These are phyloP conservation scores for Floccularia luteovirens DNA, from an alignment of 768 basidiomycete species.

Conservation along the genomic window DNA sequence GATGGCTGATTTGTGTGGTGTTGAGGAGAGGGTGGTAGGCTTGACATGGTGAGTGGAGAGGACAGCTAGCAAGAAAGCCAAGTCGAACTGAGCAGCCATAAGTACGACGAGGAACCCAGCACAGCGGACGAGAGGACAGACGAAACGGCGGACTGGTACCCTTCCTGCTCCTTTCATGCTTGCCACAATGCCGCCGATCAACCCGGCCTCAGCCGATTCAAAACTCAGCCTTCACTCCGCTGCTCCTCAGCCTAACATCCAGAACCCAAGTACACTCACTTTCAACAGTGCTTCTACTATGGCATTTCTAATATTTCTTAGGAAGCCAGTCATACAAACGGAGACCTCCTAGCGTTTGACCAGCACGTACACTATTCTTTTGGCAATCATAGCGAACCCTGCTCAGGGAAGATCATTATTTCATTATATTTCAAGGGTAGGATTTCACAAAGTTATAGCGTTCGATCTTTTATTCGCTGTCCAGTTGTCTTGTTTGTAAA, in stretches of 20 bases:
- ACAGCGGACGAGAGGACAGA: conserved; percentile 24
- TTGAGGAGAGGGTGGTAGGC: conserved; percentile 7
- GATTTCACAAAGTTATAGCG: no score
- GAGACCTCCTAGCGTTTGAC: not conserved
- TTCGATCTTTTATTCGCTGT: no score
- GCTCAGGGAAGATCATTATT: no score
- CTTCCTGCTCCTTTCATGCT: conserved; percentile 13
- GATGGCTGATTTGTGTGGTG: conserved; percentile 5
- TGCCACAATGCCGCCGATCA: conserved; percentile 6
- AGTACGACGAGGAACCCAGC: conserved; percentile 28
- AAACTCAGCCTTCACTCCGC: not conserved
- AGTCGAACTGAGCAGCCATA: conserved; percentile 20
- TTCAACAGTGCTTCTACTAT: not conserved
- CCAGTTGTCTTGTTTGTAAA: no score
- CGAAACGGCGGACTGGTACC: conserved; percentile 35
- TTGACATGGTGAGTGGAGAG: conserved; percentile 18
- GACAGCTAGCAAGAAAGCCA: conserved; percentile 8
- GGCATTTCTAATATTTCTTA: not conserved
- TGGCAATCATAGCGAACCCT: no score
- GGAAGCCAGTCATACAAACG: not conserved
- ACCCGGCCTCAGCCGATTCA: not conserved
- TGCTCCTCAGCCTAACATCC: not conserved
- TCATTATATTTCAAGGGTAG: no score
- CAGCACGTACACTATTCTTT: no score
- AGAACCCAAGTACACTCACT: not conserved